phyloP scores from a whole-genome alignment of 2,329 filamentous ascomycete species.

The Fusarium abutilonis region DNA sequence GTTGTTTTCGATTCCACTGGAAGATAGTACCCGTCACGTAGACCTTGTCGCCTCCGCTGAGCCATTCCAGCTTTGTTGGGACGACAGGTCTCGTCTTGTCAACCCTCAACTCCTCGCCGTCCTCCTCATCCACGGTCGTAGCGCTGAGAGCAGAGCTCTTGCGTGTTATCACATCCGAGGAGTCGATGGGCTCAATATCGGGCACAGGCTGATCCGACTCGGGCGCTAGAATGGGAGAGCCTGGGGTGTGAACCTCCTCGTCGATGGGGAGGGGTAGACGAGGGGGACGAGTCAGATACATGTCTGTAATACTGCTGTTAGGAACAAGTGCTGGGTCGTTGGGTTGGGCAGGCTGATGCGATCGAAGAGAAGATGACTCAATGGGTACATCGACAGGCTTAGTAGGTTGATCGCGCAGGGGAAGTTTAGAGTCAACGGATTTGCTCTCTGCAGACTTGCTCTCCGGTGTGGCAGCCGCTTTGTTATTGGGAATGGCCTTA shows the following conservation, averaged over 20 bases:
- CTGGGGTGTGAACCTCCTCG: constrained; percentile 87
- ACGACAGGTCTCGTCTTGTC: constrained; percentile 82
- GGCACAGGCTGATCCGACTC: constrained; percentile 67
- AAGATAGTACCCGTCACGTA: constrained; percentile 98
- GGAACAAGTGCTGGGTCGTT: constrained; percentile 58
- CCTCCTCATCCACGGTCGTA: constrained; percentile 78
- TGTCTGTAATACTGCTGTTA: constrained; percentile 69
- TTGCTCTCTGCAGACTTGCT: constrained; percentile 37
- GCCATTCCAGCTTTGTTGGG: constrained; percentile 88
- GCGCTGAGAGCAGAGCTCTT: constrained; percentile 69
- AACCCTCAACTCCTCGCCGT: constrained; percentile 78
- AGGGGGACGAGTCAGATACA: constrained; percentile 78
- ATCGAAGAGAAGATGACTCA: constrained; percentile 52
- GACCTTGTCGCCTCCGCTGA: constrained; percentile 82
- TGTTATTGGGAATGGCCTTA: constrained; percentile 20
- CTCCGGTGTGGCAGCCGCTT: constrained; percentile 18
- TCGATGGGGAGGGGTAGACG: constrained; percentile 92
- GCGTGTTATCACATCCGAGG: constrained; percentile 60
- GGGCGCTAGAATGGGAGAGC: constrained; percentile 85
- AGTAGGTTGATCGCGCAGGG: constrained; percentile 53
- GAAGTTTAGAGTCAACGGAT: constrained; percentile 26
- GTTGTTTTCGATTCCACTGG: constrained; percentile 95
- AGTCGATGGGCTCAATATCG: constrained; percentile 63
- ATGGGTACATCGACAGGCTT: constrained; percentile 69
- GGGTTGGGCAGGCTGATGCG: constrained; percentile 50